Evolutionary conservation across 805 yeast species (phyloP), one percentile per base, ranked within the genome.

Genomic region (Yarrowia sp.): DNA sequence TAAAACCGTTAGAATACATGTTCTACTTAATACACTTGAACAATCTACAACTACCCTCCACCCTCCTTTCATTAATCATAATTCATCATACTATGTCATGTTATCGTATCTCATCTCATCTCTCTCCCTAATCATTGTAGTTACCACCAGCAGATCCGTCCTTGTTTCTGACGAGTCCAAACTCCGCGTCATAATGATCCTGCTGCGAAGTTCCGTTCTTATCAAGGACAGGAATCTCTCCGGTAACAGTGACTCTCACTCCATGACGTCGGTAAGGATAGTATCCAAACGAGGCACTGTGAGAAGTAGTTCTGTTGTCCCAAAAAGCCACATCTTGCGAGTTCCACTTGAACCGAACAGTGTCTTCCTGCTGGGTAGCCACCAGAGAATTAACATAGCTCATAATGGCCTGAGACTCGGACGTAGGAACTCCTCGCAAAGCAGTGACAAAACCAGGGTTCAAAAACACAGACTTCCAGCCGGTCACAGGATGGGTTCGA

Each of bases 221-320:
- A 48, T 68, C 72, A 61, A 63, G 70, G 58, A 64, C 59, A 0
- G 95, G 93, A 71, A 87, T 81, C 74, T 89, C 93, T n/a, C 85
- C 92, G 68, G 85, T 92, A 3, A 89, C 86, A 17, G 92, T 87
- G 66, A 88, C 82, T 74, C 93, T 82, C 71, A 85, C 85, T 10
- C 89, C 89, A 69, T 88, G 93, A 74, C 95, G 83, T 24, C 84
- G 79, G 41, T 81, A 83, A 17, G 88, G 86, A 68, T 80, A 82
- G 72, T 80, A 79, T 68, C 82, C 85, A 44, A 81, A 75, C 51
- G 79, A 72, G 9, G 85, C 84, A n/a, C 83, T 75, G 69, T 83
- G 85, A 32, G 76, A 73, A 7, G 80, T 77, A 65, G 82, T 75
- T 70, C 85, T 76, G 75, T 82, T 82, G 67, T 82, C 85, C 85